Evolutionary conservation across 805 yeast genomes (phyloP), one percentile per base, ranked within the genome.

Genomic region (Zygotorulaspora sp.): DNA sequence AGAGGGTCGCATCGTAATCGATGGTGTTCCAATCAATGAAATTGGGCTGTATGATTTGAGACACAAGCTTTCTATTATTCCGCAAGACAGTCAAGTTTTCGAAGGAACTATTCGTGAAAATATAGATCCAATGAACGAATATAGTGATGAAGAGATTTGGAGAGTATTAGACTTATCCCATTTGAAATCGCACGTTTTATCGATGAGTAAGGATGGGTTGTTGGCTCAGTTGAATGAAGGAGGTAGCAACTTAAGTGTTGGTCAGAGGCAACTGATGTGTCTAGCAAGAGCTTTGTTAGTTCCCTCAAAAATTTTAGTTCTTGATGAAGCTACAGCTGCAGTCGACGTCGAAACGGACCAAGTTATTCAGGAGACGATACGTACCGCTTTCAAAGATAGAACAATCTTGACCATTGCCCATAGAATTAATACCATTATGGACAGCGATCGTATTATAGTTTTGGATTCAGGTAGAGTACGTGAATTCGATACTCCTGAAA

Each of bases 21-120:
- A 89, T 64, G 78, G 74, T 18, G 55, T 85, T 11, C 65, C 81
- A 49, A 84, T 85, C 4, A 67, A 77, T 32, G 54, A 67, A 18
- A 74, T 88, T 40, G 96, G 96, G 3, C 67, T 88, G 35, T 70
- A 67, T 45, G 96, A 88, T 55, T 68, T 88, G 52, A 75, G 97
- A 55, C 79, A 79, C 25, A 74, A 76, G 44, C 64, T 88, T 32
- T 81, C 92, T 2, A 89, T 88, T 48, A 88, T 88, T 48, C 97
- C 97, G 2, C 96, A 88, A 61, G 97, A 88, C 61, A 83, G 96
- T 0, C 96, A 89, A 60, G 86, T 86, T 6, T 82, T 89, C 57
- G 85, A 85, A 65, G 96, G 96, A 24, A 74, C 92, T 0, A 67
- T 88, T 9, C 72, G 96, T 52, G 83, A 85, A 32, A 88, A 88